Evolutionary conservation across 257 asterid genomes (phyloP).

Genomic region (Anisodus acutangulus): DNA sequence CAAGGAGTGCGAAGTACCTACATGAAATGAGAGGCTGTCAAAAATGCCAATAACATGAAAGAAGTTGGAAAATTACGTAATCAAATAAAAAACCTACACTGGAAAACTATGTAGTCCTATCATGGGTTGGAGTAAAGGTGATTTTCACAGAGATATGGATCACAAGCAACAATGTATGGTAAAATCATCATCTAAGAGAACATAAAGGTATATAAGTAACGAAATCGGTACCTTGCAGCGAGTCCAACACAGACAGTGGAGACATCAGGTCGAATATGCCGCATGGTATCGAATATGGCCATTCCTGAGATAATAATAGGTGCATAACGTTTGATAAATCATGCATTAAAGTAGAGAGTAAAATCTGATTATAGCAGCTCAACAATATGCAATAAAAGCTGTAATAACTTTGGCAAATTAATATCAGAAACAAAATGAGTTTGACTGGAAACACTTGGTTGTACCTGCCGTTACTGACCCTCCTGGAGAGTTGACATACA

Average conservation of each 20-base stretch:
- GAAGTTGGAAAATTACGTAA: background rate
- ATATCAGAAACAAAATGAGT: slow-evolving; percentile 16
- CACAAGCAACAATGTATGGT: background rate
- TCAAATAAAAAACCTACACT: background rate
- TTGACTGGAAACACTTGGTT: slow-evolving; percentile 8
- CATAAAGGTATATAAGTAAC: background rate
- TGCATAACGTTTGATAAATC: slow-evolving; percentile 17
- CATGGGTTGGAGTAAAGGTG: background rate
- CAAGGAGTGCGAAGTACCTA: too few relatives aligned
- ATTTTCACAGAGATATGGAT: background rate
- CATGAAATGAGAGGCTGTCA: background rate
- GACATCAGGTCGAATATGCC: slow-evolving; percentile 91
- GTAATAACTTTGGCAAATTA: slow-evolving; percentile 8
- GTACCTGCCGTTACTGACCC: slow-evolving; percentile 98
- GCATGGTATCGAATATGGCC: slow-evolving; percentile 91
- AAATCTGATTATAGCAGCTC: background rate
- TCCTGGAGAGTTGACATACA: slow-evolving; percentile 98
- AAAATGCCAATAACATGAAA: slow-evolving; percentile 16
- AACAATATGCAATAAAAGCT: background rate
- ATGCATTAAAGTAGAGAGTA: background rate
- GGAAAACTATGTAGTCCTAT: background rate
- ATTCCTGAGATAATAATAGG: slow-evolving; percentile 55
- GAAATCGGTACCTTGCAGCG: slow-evolving; percentile 76
- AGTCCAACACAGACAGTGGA: slow-evolving; percentile 95
- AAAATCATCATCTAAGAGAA: slow-evolving; percentile 11